phyloP scores from a whole-genome alignment of 2,329 filamentous ascomycete genomes.

The Apiospora hydei region DNA sequence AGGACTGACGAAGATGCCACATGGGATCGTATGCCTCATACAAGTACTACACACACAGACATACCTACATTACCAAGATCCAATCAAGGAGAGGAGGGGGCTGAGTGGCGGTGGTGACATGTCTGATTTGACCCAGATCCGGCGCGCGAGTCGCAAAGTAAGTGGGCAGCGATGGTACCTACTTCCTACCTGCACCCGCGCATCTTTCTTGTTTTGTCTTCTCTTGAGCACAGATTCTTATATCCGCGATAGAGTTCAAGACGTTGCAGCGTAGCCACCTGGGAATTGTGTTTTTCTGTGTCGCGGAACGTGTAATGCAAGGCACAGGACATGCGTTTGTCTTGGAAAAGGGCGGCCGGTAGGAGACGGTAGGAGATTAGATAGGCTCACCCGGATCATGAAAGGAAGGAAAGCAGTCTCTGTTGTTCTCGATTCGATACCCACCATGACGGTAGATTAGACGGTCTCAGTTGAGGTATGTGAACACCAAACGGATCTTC shows the following conservation, averaged over 20 bases:
- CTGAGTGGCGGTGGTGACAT: neutral
- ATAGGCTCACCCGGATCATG: neutral
- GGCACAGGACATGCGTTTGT: slow-evolving; percentile 20
- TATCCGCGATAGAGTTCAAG: neutral
- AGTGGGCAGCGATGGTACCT: neutral
- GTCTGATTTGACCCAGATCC: neutral
- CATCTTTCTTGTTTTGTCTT: neutral
- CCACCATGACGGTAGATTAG: slow-evolving; percentile 13
- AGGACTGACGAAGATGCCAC: slow-evolving; percentile 1
- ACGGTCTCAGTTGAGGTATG: slow-evolving; percentile 20
- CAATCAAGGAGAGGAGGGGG: neutral
- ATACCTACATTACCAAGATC: neutral
- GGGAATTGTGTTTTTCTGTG: neutral
- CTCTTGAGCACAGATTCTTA: slow-evolving; percentile 1
- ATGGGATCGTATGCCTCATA: neutral
- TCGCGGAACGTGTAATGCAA: slow-evolving; percentile 12
- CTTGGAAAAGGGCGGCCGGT: neutral
- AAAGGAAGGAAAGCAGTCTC: neutral
- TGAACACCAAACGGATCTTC: slow-evolving; percentile 1
- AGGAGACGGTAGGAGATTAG: slow-evolving; percentile 5
- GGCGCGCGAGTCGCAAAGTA: neutral
- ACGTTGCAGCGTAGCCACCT: slow-evolving; percentile 4
- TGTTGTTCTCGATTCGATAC: neutral
- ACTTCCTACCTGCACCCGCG: neutral
- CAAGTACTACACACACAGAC: neutral